Evolutionary conservation across 192 early-diverging fungal genomes (phyloP), one percentile per base, ranked within the genome.

Genomic region (Entomortierella lignicola): DNA sequence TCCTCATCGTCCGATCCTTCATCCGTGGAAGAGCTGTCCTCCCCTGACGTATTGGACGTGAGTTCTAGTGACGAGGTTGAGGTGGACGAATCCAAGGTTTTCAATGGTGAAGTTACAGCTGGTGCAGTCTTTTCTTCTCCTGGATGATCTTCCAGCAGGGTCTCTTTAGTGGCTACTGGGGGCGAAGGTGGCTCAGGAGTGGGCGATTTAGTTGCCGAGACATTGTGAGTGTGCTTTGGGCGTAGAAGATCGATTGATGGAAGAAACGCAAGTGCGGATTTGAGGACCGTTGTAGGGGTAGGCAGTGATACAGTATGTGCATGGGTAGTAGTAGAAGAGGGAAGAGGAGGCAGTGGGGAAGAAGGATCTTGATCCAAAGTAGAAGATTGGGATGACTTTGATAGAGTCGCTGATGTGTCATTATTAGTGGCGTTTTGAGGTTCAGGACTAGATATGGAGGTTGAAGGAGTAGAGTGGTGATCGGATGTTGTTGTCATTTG

Each of bases 241-340:
- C 72, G 72, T 7, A 60, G 34, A 0, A 74, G 41, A 55, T 79
- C 67, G 20, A 70, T 55, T 0, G 67, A 26, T 6, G 67, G 75
- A 12, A 79, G 37, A 47, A 69, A 34, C 4, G 66, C 25, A 23
- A 79, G 37, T 3, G 66, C 66, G 5, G 75, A 66, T 27, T 70
- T 69, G 75, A 79, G 12, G 39, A 42, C 66, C 25, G 58, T 69
- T 4, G 60, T 44, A 6, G 74, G 66, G 17, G 57, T 43, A n/a
- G 75, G 50, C 17, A 75, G 52, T 11, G 72, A 67, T 20, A 15
- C 8, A 15, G 15, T 47, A 20, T 42, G 39, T 42, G 12, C 4
- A 47, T 47, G 0, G 11, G 47, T 10, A 60, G 34, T 11, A 18
- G 58, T 20, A 26, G 6, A 11, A 30, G 60, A n/a, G n/a, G n/a